Evolutionary conservation across 345 rosid species (phyloP).

Genomic region (Lepidium africanum): DNA sequence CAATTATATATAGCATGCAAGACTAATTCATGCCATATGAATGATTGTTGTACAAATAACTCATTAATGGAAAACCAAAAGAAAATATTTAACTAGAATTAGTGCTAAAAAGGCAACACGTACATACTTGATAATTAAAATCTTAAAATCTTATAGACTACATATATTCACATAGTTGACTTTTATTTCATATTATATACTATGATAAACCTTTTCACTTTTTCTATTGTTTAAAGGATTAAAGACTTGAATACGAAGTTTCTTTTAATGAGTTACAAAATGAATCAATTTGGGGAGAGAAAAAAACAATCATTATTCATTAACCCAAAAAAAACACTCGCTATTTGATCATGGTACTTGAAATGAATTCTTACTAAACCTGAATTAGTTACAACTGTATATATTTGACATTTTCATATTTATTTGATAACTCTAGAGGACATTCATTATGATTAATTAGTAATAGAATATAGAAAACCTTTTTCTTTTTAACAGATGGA

Average conservation of each 20-base stretch:
- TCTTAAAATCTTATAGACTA: background rate
- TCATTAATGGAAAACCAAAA: background rate
- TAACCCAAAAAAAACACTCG: background rate
- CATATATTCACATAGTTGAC: conserved; percentile 10
- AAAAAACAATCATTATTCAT: background rate
- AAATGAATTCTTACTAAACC: background rate
- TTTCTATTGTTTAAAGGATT: conserved; percentile 2
- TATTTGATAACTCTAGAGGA: background rate
- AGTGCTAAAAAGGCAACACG: background rate
- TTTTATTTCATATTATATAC: background rate
- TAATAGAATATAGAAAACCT: too few species aligned
- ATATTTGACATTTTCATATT: background rate
- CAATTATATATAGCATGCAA: too few species aligned
- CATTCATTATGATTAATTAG: background rate
- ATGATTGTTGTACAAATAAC: background rate
- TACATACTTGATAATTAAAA: background rate
- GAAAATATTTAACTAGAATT: background rate
- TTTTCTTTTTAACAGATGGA: too few species aligned
- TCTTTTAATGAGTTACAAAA: background rate
- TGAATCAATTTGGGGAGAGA: background rate
- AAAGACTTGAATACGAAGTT: conserved; percentile 10
- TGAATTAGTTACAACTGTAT: too few species aligned
- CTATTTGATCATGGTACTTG: too few species aligned
- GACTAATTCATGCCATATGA: background rate
- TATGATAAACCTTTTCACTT: too few species aligned